A percentile compares a stretch with the other conserved stretches of the same genome.
phyloP scores from a whole-genome alignment of 345 rosid genomes.

The Kandelia obovata region DNA sequence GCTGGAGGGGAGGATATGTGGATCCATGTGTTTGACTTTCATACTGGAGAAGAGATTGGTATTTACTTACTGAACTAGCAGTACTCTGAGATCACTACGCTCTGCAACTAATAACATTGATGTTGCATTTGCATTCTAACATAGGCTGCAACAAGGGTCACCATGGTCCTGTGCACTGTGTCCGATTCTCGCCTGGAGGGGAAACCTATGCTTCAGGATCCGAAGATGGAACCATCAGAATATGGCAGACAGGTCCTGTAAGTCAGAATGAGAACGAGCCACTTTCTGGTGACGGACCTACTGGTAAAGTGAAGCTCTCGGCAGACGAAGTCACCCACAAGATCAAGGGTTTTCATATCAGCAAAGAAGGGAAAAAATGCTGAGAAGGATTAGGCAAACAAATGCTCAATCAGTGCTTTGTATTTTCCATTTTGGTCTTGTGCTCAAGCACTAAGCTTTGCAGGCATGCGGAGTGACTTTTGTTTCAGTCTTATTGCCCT shows the following conservation, averaged over 20 bases:
- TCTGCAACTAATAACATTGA: background rate
- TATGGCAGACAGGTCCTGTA: conserved; percentile 50
- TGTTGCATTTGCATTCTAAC: conserved; percentile 4
- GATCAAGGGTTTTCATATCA: conserved; percentile 26
- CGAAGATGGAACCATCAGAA: conserved; percentile 85
- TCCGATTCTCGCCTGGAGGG: conserved; percentile 91
- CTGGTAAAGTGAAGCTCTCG: conserved; percentile 19
- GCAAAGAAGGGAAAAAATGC: conserved; percentile 18
- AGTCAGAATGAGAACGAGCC: conserved; percentile 20
- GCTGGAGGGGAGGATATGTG: conserved; percentile 96
- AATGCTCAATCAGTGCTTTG: conserved; percentile 3
- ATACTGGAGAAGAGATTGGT: conserved; percentile 78
- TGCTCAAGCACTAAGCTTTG: background rate
- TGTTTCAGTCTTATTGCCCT: background rate
- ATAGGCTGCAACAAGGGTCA: conserved; percentile 98
- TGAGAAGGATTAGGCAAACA: conserved; percentile 9
- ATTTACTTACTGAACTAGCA: conserved; percentile 9
- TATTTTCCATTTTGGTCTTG: background rate
- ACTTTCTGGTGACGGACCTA: conserved; percentile 12
- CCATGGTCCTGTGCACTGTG: conserved; percentile 95
- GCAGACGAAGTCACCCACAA: conserved; percentile 24
- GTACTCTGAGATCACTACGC: background rate
- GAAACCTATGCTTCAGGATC: conserved; percentile 96
- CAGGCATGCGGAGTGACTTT: conserved; percentile 1
- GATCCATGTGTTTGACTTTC: conserved; percentile 71